These are phyloP conservation scores for Alternaria gansuensis DNA, from an alignment of 2,329 filamentous ascomycete species.

Conservation along the genomic window DNA sequence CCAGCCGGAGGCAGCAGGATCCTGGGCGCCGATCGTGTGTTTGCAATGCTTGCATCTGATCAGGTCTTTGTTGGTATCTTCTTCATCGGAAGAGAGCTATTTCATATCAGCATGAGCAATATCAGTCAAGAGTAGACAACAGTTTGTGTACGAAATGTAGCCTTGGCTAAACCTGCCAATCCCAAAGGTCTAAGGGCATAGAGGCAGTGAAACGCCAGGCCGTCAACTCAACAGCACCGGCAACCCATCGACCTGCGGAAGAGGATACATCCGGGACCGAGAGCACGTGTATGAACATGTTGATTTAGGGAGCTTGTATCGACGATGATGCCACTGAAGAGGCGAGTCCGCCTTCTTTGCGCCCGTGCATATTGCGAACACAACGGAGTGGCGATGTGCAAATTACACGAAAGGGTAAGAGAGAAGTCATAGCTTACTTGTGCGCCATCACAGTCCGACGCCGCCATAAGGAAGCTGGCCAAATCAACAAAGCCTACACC, in stretches of 20 bases:
- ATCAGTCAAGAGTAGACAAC: background rate
- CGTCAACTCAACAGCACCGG: conserved; percentile 37
- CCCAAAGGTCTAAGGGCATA: conserved; percentile 44
- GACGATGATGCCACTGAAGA: conserved; percentile 60
- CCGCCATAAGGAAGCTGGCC: conserved; percentile 75
- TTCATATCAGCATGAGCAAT: conserved; percentile 20
- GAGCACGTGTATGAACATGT: conserved; percentile 40
- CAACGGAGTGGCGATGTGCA: background rate
- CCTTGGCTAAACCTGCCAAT: conserved; percentile 46
- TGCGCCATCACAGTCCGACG: conserved; percentile 68
- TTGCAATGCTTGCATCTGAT: conserved; percentile 54
- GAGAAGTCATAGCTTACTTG: conserved; percentile 52
- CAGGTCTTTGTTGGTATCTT: conserved; percentile 12
- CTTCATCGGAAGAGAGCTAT: conserved; percentile 19
- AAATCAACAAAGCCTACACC: conserved; percentile 83
- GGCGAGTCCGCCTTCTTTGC: conserved; percentile 65
- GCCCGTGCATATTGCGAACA: conserved; percentile 47
- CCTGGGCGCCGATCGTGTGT: conserved; percentile 51
- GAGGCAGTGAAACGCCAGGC: conserved; percentile 48
- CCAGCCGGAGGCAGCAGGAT: conserved; percentile 57
- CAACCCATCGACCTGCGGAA: conserved; percentile 43
- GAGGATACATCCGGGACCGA: conserved; percentile 39
- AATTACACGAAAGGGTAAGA: background rate
- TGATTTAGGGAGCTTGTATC: conserved; percentile 69
- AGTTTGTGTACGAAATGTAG: conserved; percentile 36